Evolutionary conservation across 176 grass and related monocot genomes (phyloP), one percentile per base, ranked within the genome.

Genomic region (Oropetium thomaeum): DNA sequence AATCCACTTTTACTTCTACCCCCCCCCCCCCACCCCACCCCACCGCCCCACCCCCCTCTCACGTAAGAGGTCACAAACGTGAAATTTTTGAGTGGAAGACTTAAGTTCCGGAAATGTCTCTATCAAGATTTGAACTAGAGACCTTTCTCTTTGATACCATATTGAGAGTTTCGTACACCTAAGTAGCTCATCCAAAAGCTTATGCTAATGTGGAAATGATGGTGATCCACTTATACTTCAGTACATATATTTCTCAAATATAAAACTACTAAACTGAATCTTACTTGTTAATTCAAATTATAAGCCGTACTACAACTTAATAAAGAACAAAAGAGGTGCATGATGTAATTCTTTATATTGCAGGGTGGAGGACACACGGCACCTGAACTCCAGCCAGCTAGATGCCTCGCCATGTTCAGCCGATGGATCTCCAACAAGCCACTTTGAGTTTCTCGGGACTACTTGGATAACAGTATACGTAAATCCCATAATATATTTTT

Each of bases 291-390:
- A 20, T 49, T 49, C 2, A 44, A 14, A 44, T 44, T 15, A 44
- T 15, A 3, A 14, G 15, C 15, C 4, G 7, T 2, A 27, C 15
- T 2, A 27, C 15, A 28, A 25, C 23, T 60, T 30, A 12, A 15
- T 67, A 1, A 39, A 43, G 6, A 10, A 29, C 15, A 47, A 47
- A 16, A 47, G 1, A 19, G 47, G 16, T 27, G 5, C 4, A 29
- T 30, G 16, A 29, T 2, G 3, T 16, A 45, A 30, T 45, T 9
- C 9, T 45, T 68, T 68, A 16, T 16, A 38, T 5, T 69, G 8
- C 54, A 87, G 84, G 72, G 63, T 10, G 84, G 48, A 16, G 72
- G 84, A 48, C 84, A 87, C 65, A 82, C 71, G 4, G 83, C 83
- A 4, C 75, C 75, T 4, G 75, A 85, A 38, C 79, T 47, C 23